Evolutionary conservation across 2,329 filamentous ascomycete genomes (phyloP), one percentile per base, ranked within the genome.

Genomic region (Aphanoascus verrucosus): DNA sequence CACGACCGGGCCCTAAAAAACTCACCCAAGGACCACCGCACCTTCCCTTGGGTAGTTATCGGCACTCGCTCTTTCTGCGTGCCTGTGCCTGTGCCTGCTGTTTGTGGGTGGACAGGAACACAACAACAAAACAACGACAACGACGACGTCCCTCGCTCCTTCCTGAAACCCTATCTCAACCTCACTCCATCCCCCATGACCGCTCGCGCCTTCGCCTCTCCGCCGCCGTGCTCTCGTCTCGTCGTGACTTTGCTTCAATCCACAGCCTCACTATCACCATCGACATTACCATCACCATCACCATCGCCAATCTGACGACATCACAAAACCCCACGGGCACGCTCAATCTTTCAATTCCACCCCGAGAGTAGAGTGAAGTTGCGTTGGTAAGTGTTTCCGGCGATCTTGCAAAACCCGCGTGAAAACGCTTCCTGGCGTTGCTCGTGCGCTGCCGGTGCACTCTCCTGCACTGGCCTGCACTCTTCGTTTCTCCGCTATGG

Each of bases 401-500:
- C n/a, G n/a, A n/a, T n/a, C n/a, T n/a, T n/a, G n/a, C n/a, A n/a
- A n/a, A n/a, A n/a, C n/a, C n/a, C n/a, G n/a, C 17, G 34, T 37
- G 19, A 23, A 42, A 45, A 32, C 51, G 48, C 51, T 43, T 53
- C 51, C 52, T 46, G 55, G 46, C 46, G 34, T 47, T 38, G 47
- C 20, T 34, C 32, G 35, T 47, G 46, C 66, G 66, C 64, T 63
- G 57, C 65, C 50, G 57, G 59, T 58, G 59, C 59, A 58, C 49
- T 52, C 49, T 54, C 12, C 57, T 54, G 57, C 55, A 54, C 57
- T 53, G 59, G 56, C 54, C 48, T 57, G 49, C 54, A 53, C 57
- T 37, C 56, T 60, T 62, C 60, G 62, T 56, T 55, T 54, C 41
- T 49, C 59, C 65, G 65, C 61, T 63, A 91, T 91, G 86, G 81